Percentiles rank a stretch among this genome's conserved stretches.
Conservation (phyloP, 768 basidiomycete species). For the Russula sp. region DNA sequence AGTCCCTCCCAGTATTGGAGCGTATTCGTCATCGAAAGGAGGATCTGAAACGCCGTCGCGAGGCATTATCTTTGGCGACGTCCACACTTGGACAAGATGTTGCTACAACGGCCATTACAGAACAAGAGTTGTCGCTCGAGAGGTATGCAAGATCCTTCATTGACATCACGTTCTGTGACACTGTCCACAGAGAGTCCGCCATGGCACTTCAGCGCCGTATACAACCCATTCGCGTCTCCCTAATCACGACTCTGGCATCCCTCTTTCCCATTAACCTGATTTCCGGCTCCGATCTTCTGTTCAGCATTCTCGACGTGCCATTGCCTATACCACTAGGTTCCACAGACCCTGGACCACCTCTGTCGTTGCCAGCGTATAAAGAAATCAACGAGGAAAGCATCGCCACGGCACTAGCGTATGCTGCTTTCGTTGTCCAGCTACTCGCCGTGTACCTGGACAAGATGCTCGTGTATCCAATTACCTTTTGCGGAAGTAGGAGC, state of each 20-base stretch:
- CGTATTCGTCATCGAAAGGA: constrained; percentile 39
- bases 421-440: constrained; percentile 78
- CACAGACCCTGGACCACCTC: constrained; percentile 79
- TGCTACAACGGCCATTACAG: constrained; percentile 6
- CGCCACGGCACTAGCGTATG: constrained; percentile 87
- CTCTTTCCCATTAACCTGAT: constrained; percentile 89
- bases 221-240: constrained; percentile 47
- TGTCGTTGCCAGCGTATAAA: constrained; percentile 54
- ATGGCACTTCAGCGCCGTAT: constrained; percentile 42
- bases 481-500: constrained; percentile 85
- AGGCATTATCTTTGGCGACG: constrained; percentile 38
- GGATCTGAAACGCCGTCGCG: constrained; percentile 40
- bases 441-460: constrained; percentile 74
- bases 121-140: constrained; percentile 32
- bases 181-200: constrained; percentile 39
- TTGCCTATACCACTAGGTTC: constrained; percentile 75
- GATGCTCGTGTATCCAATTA: constrained; percentile 79
- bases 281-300: constrained; percentile 80
- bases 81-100: constrained; percentile 32
- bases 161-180: constrained; percentile 17
- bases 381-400: constrained; percentile 79
- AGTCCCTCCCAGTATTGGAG: constrained; percentile 32
- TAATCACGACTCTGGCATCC: constrained; percentile 61
- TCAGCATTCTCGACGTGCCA: constrained; percentile 80
- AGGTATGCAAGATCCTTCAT: constrained; percentile 16